A percentile compares a stretch with the other conserved stretches of the same genome.
These are phyloP conservation scores for Suhomyces bolitotheri DNA, from an alignment of 1,139 yeast genomes.

Conservation along the genomic window DNA sequence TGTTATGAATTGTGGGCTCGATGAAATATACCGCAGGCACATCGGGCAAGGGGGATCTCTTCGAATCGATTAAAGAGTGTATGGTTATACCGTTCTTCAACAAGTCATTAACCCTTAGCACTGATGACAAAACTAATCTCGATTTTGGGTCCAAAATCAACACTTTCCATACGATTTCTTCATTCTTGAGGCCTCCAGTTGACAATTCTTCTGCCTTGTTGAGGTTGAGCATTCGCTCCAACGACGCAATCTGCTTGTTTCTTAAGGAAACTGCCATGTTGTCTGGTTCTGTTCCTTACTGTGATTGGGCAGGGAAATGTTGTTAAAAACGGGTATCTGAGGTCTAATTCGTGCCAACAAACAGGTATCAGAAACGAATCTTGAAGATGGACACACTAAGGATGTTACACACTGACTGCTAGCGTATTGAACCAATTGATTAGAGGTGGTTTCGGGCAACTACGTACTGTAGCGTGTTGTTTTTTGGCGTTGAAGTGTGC, in stretches of 20 bases:
- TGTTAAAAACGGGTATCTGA: background rate
- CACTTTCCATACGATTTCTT: slow-evolving; percentile 89
- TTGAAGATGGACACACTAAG: too few species aligned
- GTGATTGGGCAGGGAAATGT: background rate
- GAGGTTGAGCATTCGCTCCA: slow-evolving; percentile 83
- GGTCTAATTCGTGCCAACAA: too few species aligned
- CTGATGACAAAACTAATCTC: slow-evolving; percentile 83
- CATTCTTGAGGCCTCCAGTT: slow-evolving; percentile 43
- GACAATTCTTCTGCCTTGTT: slow-evolving; percentile 60
- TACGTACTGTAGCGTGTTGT: slow-evolving; percentile 8
- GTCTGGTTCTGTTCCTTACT: slow-evolving; percentile 15
- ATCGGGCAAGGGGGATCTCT: slow-evolving; percentile 80
- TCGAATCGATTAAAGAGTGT: slow-evolving; percentile 70
- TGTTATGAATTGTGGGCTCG: slow-evolving; percentile 79
- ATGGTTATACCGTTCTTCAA: slow-evolving; percentile 87
- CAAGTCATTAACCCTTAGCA: slow-evolving; percentile 85
- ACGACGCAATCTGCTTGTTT: slow-evolving; percentile 47
- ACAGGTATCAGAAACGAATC: too few species aligned
- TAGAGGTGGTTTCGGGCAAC: too few species aligned
- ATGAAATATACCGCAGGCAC: slow-evolving; percentile 93
- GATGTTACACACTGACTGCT: too few species aligned
- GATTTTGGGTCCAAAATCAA: slow-evolving; percentile 79
- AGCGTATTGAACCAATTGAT: too few species aligned
- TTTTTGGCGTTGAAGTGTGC: slow-evolving; percentile 6
- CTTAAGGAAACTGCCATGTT: slow-evolving; percentile 22